Percentiles rank a stretch among this genome's conserved stretches.
phyloP scores from a whole-genome alignment of 495 filamentous ascomycete species.

The Endocarpon pusillum region DNA sequence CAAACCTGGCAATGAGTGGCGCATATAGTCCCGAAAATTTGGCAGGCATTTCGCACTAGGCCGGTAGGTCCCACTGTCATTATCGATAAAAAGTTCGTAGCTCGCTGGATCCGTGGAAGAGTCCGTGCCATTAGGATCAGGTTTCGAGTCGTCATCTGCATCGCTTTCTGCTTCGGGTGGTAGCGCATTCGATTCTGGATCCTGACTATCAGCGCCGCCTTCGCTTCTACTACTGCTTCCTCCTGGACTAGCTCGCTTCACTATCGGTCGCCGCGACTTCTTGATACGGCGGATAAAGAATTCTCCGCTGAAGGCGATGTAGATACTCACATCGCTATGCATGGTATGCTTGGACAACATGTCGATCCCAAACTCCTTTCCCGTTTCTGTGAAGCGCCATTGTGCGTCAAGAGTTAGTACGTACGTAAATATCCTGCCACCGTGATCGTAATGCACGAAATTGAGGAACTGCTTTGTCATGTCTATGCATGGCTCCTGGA shows the following conservation, averaged over 20 bases:
- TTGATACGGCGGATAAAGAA: conserved; percentile 71
- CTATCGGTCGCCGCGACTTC: conserved; percentile 19
- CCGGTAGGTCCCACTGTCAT: conserved; percentile 84
- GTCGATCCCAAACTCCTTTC: conserved; percentile 87
- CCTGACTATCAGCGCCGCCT: not conserved
- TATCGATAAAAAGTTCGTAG: conserved; percentile 87
- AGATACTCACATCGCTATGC: conserved; percentile 78
- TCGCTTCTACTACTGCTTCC: too few relatives aligned
- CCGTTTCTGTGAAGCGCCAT: conserved; percentile 83
- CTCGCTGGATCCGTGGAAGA: conserved; percentile 42
- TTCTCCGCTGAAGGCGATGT: conserved; percentile 82
- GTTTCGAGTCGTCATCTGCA: conserved; percentile 21
- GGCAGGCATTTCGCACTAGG: conserved; percentile 62
- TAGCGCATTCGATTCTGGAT: not conserved
- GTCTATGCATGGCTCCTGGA: conserved; percentile 36
- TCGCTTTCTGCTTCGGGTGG: conserved; percentile 22
- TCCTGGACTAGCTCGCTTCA: conserved; percentile 10
- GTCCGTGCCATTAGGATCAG: conserved; percentile 23
- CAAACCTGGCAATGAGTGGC: conserved; percentile 54
- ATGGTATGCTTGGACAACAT: conserved; percentile 85
- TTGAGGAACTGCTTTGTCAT: conserved; percentile 66
- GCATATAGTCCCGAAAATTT: conserved; percentile 47
- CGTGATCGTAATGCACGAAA: conserved; percentile 71
- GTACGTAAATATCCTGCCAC: conserved; percentile 79
- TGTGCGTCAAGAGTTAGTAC: conserved; percentile 74